Conservation (phyloP, 306 rosid species). For the Citrullus mucosospermus region DNA sequence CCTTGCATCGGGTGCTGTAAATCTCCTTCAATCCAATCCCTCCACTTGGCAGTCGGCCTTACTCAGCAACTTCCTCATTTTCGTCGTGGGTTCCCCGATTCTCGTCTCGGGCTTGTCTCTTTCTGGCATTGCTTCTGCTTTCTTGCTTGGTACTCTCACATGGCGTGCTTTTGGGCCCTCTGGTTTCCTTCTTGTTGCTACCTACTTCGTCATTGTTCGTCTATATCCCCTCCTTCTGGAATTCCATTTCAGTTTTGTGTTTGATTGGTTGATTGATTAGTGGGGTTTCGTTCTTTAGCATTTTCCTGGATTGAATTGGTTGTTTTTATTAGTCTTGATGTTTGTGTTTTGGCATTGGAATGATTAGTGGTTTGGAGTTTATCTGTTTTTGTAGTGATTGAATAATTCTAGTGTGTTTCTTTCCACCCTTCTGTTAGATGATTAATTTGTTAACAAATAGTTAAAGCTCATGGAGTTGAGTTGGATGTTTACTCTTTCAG, state of each 20-base stretch:
- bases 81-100: conserved; percentile 60
- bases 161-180: conserved; percentile 93
- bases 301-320: neutral
- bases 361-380: neutral
- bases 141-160: conserved; percentile 84
- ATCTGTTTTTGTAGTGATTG: neutral
- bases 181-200: conserved; percentile 86
- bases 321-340: neutral
- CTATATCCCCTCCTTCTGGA: neutral
- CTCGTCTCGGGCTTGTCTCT: conserved; percentile 65
- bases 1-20: conserved; percentile 35
- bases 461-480: neutral
- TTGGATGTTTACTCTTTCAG: neutral
- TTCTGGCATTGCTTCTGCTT: conserved; percentile 77
- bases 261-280: neutral
- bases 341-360: no score
- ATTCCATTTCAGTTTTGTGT: conserved; percentile 2
- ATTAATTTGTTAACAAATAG: neutral
- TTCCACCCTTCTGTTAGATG: neutral
- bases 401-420: neutral
- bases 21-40: conserved; percentile 60
- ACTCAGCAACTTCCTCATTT: conserved; percentile 52
- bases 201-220: conserved; percentile 61
- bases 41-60: conserved; percentile 75
- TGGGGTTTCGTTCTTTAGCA: neutral